These are phyloP conservation scores for Pseudogymnoascus sp. DNA, from an alignment of 2,329 filamentous ascomycete genomes.

Conservation along the genomic window DNA sequence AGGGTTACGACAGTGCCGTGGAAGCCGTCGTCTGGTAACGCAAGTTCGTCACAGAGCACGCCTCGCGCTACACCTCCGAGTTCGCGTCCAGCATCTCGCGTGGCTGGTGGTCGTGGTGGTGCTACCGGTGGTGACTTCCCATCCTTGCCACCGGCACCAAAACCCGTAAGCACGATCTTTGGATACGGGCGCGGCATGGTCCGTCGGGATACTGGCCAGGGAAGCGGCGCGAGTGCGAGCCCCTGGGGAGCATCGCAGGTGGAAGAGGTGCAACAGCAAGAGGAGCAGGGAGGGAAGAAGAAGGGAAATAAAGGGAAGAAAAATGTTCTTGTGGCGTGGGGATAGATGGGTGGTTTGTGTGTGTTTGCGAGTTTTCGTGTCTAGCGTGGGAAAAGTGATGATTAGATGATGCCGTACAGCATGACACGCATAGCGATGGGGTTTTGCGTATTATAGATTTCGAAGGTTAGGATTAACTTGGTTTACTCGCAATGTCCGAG, in stretches of 20 bases:
- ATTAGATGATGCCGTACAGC: neutral
- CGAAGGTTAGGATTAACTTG: neutral
- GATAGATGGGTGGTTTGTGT: conserved; percentile 28
- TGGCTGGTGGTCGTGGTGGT: neutral
- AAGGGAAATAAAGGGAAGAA: conserved; percentile 53
- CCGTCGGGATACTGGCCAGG: conserved; percentile 44
- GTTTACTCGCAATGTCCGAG: neutral
- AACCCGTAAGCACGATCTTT: conserved; percentile 53
- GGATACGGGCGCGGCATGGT: conserved; percentile 51
- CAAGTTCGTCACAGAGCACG: conserved; percentile 28
- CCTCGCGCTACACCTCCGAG: conserved; percentile 28
- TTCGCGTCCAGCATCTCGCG: conserved; percentile 17
- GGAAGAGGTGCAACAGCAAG: conserved; percentile 19
- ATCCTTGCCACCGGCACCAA: conserved; percentile 70
- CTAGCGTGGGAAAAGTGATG: neutral
- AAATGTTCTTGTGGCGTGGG: conserved; percentile 54
- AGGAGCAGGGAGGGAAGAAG: conserved; percentile 36
- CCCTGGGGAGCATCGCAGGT: conserved; percentile 21
- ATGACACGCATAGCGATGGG: neutral
- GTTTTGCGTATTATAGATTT: conserved; percentile 2
- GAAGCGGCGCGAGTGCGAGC: conserved; percentile 22
- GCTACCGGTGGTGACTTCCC: conserved; percentile 61
- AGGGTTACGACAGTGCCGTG: conserved; percentile 38
- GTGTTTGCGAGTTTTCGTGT: neutral
- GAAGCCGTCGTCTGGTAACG: conserved; percentile 13